Base-by-base conservation (phyloP, 768 basidiomycete species). In the Trametes maxima region DNA sequence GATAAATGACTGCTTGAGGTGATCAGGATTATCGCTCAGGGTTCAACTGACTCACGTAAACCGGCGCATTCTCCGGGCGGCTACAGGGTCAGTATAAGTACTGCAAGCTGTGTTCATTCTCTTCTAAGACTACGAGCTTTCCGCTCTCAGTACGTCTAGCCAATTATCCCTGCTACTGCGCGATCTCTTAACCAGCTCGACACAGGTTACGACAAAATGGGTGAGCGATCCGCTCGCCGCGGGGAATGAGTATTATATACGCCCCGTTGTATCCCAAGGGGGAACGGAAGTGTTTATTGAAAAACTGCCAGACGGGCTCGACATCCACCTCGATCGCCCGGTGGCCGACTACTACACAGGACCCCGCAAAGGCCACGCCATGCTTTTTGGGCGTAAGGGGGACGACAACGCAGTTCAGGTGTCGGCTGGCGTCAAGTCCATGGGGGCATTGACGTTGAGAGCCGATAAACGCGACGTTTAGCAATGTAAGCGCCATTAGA, bases 311-410 rank as follows among this genome's bases (percentile, higher is more conserved):
- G 85, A 90, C 5, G 80, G 82, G 24, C 86, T 87, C 67, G 80
- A 88, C 25, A 87, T 89, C 0, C 90, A 88, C 69, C 80, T 92
- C 14, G 82, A 89, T 17, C 82, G 85, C 2, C 90, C 90, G 0
- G 88, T 90, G 5, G 78, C 73, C 57, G 89, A 91, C 69, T 77
- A 85, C 58, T 91, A 88, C 66, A 83, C 86, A 0, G 68, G 79
- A 21, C 72, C 88, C 4, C 86, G 86, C 0, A 85, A 88, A 64
- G 89, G 88, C 5, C 85, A n/a, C 84, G 12, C 78, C 75, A 36
- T 77, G 48, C 71, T 86, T 11, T 87, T 87, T 68, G 90, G 88
- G 14, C 73, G 81, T 24, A 74, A 77, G 33, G 84, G 89, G 5
- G 78, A 86, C 62, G 85, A 81, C 61, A 68, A 69, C 5, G 68